These are phyloP conservation scores for Roridomyces roridus DNA, from an alignment of 768 basidiomycete genomes.

Conservation along the genomic window DNA sequence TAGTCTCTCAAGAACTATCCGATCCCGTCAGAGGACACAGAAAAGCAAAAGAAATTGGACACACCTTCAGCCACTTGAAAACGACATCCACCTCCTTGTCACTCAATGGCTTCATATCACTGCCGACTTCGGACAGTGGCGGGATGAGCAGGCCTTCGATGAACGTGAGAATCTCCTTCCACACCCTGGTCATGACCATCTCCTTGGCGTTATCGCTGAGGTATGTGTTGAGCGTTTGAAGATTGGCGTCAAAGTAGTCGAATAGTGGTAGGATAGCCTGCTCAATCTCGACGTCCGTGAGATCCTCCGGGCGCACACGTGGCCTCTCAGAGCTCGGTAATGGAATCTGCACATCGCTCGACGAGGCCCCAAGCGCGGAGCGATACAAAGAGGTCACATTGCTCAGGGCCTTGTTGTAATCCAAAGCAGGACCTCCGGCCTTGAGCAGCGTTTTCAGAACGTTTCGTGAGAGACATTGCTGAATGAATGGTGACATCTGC, in stretches of 20 bases:
- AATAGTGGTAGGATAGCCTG: constrained; percentile 89
- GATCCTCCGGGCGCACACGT: constrained; percentile 76
- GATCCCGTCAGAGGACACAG: constrained; percentile 5
- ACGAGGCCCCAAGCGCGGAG: constrained; percentile 70
- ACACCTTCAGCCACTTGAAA: constrained; percentile 98
- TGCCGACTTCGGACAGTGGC: constrained; percentile 81
- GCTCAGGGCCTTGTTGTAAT: constrained; percentile 90
- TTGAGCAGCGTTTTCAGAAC: constrained; percentile 84
- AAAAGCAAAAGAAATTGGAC: background rate
- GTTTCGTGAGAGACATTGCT: constrained; percentile 79
- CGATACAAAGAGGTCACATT: constrained; percentile 84
- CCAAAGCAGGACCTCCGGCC: constrained; percentile 57
- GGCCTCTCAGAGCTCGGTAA: constrained; percentile 78
- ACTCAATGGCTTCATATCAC: constrained; percentile 89
- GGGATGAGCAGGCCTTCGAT: constrained; percentile 92
- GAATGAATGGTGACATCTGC: constrained; percentile 94
- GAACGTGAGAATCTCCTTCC: constrained; percentile 92
- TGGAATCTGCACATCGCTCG: constrained; percentile 78
- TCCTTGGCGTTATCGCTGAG: constrained; percentile 86
- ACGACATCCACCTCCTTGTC: constrained; percentile 99
- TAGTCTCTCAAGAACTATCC: constrained; percentile 89
- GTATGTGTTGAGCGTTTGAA: constrained; percentile 89
- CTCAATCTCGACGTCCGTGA: constrained; percentile 95
- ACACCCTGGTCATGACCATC: constrained; percentile 90
- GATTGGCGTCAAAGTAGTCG: constrained; percentile 95